Base-by-base conservation (phyloP, 495 filamentous ascomycete species). In the Penicillium canariense region DNA sequence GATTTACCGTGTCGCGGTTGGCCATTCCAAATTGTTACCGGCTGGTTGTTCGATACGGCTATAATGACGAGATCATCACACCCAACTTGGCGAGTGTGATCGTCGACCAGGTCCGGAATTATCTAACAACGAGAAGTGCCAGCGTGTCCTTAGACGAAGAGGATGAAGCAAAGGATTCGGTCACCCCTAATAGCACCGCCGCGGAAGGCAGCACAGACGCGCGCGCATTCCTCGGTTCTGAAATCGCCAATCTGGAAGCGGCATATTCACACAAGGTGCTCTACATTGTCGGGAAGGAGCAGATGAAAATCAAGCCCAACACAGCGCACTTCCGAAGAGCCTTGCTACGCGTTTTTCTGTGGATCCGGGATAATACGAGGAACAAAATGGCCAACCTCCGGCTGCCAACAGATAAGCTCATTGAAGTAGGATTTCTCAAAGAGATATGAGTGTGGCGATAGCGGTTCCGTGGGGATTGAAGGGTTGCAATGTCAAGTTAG, bases 251-350 rank as follows among this genome's bases (percentile, higher is more conserved):
- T 4, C 66, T 90, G 0, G 78, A 86, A 20, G 61, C 70, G 0
- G 85, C 85, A 1, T 86, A 78, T 52, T 74, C 76, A n/a, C 74
- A 74, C 25, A 84, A 86, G 58, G 76, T 87, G 27, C 66, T 87
- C 32, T 89, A 90, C 59, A 77, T 90, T 18, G 74, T 89, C 14
- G 87, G 87, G 14, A 90, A 90, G 63, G 87, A 89, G 56, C 79
- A 88, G 71, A 78, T 90, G 77, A 71, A 71, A 17, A 76, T 89
- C 56, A 70, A 68, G 43, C 35, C 53, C 6, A 69, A 67, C 6
- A 76, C 73, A 20, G 72, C 78, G 25, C 61, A 77, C 30, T 45
- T 73, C 27, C 70, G 84, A 11, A 75, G 62, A 36, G 20, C 80
- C 0, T 32, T 84, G 7, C 62, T 90, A 47, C 70, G 66, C 38